phyloP scores from a whole-genome alignment of 2,329 filamentous ascomycete genomes.

The Chrysoporthe puriensis region DNA sequence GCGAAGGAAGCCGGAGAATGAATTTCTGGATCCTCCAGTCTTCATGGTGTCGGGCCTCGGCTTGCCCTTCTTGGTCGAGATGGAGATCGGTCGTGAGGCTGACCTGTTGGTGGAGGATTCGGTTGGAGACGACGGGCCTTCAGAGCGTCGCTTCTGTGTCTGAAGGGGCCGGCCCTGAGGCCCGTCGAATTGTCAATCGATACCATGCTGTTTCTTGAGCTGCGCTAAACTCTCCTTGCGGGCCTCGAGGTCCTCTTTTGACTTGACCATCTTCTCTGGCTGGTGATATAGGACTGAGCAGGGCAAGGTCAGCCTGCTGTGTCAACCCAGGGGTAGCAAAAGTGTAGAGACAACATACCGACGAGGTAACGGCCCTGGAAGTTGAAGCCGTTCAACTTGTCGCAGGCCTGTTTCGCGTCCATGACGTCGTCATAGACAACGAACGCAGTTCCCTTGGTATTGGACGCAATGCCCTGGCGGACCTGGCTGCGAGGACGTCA shows the following conservation, averaged over 20 bases:
- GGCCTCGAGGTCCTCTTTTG: constrained; percentile 90
- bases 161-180: constrained; percentile 58
- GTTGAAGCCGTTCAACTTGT: constrained; percentile 99
- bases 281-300: constrained; percentile 64
- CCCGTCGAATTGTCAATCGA: constrained; percentile 91
- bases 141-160: constrained; percentile 54
- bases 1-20: constrained; percentile 42
- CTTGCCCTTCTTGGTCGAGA: constrained; percentile 25
- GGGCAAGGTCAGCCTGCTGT: constrained; percentile 20
- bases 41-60: constrained; percentile 33
- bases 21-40: constrained; percentile 42
- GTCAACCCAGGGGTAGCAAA: background rate
- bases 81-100: constrained; percentile 27
- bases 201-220: constrained; percentile 96
- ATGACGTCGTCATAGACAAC: constrained; percentile 99
- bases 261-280: constrained; percentile 72
- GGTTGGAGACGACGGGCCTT: constrained; percentile 62
- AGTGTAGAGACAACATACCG: constrained; percentile 63
- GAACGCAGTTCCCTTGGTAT: constrained; percentile 97
- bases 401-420: constrained; percentile 98
- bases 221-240: constrained; percentile 97
- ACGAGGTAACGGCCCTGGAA: constrained; percentile 99
- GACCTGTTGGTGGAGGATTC: constrained; percentile 41
- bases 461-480: constrained; percentile 94
- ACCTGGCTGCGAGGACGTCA: constrained; percentile 73